Base-by-base conservation (phyloP, 305 asterid species). In the Rubia balearica region DNA sequence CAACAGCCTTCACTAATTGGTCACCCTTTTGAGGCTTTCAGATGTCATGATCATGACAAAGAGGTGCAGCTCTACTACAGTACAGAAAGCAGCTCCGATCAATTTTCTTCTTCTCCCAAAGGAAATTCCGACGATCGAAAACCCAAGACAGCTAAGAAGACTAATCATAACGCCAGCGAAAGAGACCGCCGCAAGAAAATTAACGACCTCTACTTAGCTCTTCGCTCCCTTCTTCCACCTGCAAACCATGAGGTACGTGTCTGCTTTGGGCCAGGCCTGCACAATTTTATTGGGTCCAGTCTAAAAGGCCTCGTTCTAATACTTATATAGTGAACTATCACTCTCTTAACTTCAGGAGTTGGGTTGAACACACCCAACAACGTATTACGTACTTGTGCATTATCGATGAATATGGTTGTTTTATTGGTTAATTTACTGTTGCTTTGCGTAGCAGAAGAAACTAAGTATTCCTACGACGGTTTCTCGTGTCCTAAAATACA, bases 141-240 rank as follows among this genome's bases (percentile, higher is more conserved):
- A 12, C 11, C 73, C 13, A 78, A 78, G 38, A 70, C 6, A 36
- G 79, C 70, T 1, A 89, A 87, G 85, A 91, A 91, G 80, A 79
- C 87, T 56, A 83, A 84, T 71, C 97, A 89, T 43, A 91, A 89
- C 67, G 97, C 96, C 0, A 85, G 88, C n/a, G 97, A 91, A 68
- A 85, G 96, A 0, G 87, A 89, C 38, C 96, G 96, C 13, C 94
- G 97, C 9, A 84, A 83, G 71, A 84, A 68, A 3, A 86, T 89
- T 27, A 91, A 84, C 68, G 17, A 73, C 62, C 68, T 91, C 80
- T 91, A 89, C 71, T 70, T 85, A 33, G 73, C 85, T 73, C 96
- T 91, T 48, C 79, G 88, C 11, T 85, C 89, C 0, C 82, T 91
- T 21, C 95, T 91, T 76, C 97, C 97, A 0, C 73, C 59, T 0